phyloP scores from a whole-genome alignment of 2,329 filamentous ascomycete species.

The Verticillium dahliae region DNA sequence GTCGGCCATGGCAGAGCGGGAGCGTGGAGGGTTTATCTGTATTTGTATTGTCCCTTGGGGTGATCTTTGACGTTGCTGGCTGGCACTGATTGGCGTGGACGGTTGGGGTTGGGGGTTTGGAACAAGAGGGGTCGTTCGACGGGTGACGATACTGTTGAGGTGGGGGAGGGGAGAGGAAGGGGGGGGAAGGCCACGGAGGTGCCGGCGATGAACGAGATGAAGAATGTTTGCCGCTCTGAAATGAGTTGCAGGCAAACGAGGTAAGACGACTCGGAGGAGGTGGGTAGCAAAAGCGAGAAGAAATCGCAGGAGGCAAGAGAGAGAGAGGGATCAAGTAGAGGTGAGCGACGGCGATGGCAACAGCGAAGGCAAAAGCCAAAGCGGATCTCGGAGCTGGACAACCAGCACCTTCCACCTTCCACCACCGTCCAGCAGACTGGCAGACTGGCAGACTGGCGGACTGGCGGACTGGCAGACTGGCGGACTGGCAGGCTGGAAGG shows the following conservation, averaged over 20 bases:
- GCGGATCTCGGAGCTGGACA: not conserved
- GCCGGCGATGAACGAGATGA: not conserved
- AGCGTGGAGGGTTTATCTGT: not conserved
- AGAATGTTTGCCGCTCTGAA: not conserved
- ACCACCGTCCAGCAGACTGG: no score
- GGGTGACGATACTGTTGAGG: not conserved
- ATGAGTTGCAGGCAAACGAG: not conserved
- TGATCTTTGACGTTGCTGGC: not conserved
- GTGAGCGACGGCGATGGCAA: not conserved
- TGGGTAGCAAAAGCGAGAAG: not conserved
- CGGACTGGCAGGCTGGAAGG: no score
- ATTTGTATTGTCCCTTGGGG: not conserved
- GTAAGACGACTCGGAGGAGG: not conserved
- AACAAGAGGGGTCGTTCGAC: not conserved
- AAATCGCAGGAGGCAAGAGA: not conserved
- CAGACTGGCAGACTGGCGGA: no score
- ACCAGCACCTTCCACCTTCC: not conserved
- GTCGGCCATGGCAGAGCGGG: constrained; percentile 52
- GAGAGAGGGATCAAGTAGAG: not conserved
- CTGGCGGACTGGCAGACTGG: no score
- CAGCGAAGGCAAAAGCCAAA: not conserved
- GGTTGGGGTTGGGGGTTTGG: not conserved
- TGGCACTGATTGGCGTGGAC: not conserved
- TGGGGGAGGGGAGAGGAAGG: not conserved
- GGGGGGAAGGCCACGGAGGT: not conserved